Conservation (phyloP, 306 rosid genomes). For the Ormosia semicastrata region DNA sequence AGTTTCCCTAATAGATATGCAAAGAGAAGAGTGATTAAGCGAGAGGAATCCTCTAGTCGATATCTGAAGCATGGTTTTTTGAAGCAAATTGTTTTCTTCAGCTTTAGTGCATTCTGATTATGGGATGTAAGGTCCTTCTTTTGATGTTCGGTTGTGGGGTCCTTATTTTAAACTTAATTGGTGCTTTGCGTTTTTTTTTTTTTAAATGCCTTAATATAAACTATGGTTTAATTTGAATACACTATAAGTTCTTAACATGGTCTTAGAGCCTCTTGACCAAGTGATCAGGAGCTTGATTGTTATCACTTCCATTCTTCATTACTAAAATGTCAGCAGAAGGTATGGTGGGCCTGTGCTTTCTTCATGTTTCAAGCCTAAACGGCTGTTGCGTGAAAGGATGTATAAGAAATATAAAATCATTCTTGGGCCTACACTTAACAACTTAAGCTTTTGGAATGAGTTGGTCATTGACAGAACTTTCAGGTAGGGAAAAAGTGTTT, state of each 20-base stretch:
- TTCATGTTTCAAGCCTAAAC: not conserved
- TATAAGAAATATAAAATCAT: slow-evolving; percentile 13
- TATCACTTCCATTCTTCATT: not conserved
- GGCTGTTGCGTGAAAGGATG: not conserved
- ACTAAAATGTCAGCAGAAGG: not conserved
- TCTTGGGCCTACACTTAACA: not conserved
- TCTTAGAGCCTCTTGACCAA: slow-evolving; percentile 1
- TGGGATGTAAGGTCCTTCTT: not conserved
- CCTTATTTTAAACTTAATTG: not conserved
- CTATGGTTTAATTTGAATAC: too few species aligned
- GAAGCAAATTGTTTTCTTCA: not conserved
- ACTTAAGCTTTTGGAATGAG: not conserved
- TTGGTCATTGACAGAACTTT: slow-evolving; percentile 8
- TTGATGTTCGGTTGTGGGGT: not conserved
- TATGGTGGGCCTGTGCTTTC: not conserved
- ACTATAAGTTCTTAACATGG: not conserved
- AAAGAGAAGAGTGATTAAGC: not conserved
- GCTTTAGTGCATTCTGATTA: not conserved
- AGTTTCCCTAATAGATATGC: not conserved
- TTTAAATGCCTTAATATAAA: not conserved
- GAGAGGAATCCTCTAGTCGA: not conserved
- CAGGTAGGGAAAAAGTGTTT: not conserved
- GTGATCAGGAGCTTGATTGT: not conserved
- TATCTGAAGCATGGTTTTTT: not conserved
- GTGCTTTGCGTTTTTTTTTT: not conserved